phyloP scores from a whole-genome alignment of 257 asterid species.

The Pogostemon cablin region DNA sequence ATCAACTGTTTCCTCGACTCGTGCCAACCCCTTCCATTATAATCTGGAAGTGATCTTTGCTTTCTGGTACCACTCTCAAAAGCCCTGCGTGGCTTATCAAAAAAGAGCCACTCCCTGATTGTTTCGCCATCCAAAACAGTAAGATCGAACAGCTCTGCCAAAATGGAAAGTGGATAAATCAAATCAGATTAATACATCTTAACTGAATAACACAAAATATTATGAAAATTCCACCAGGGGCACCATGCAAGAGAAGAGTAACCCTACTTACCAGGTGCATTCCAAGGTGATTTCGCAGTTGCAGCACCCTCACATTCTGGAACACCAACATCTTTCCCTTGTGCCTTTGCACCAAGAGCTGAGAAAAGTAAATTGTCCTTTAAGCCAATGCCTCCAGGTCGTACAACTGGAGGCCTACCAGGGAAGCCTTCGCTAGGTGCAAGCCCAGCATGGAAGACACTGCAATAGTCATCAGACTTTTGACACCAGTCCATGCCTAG shows the following conservation, averaged over 20 bases:
- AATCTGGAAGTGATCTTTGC: conserved; percentile 95
- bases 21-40: conserved; percentile 97
- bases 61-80: conserved; percentile 97
- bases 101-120: conserved; percentile 95
- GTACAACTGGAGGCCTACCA: conserved; percentile 78
- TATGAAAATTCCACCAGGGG: not conserved
- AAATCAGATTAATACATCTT: not conserved
- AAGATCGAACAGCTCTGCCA: conserved; percentile 85
- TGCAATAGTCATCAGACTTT: conserved; percentile 62
- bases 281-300: conserved; percentile 98
- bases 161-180: conserved; percentile 26
- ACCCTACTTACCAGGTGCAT: conserved; percentile 73
- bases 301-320: conserved; percentile 99
- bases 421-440: conserved; percentile 88
- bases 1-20: conserved; percentile 93
- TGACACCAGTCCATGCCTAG: conserved; percentile 55
- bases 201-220: conserved; percentile 6
- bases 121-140: conserved; percentile 76
- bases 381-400: conserved; percentile 91
- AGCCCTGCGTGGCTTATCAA: conserved; percentile 96
- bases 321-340: conserved; percentile 82
- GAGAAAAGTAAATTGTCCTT: conserved; percentile 92
- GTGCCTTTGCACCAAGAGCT: conserved; percentile 85
- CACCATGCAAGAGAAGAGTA: not conserved
- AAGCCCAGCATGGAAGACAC: conserved; percentile 54